These are phyloP conservation scores for Begonia fuchsioides DNA, from an alignment of 306 rosid genomes.

Conservation along the genomic window DNA sequence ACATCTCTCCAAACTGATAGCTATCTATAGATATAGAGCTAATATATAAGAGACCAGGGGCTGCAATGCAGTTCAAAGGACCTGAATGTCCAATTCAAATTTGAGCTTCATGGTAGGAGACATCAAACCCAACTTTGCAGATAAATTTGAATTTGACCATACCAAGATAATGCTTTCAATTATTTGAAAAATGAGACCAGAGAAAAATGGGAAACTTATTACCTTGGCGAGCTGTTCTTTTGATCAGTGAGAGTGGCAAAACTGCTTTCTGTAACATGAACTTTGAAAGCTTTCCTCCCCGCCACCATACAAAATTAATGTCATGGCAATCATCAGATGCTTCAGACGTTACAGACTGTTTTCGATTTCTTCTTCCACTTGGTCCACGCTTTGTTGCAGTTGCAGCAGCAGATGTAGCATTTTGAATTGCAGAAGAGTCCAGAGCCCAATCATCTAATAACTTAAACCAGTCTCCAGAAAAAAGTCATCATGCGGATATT, in stretches of 20 bases:
- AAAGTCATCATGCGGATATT: conserved; percentile 51
- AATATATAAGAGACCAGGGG: no score
- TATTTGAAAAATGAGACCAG: no score
- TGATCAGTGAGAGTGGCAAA: conserved; percentile 40
- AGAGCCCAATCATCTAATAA: conserved; percentile 63
- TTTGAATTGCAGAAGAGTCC: conserved; percentile 47
- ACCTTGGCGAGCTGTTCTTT: conserved; percentile 85
- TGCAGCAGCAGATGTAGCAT: conserved; percentile 35
- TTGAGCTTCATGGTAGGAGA: no score
- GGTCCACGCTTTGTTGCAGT: conserved; percentile 59
- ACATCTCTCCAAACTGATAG: no score
- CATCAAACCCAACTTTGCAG: conserved; percentile 1
- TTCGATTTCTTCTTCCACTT: conserved; percentile 51
- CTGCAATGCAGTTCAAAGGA: no score
- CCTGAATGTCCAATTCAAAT: no score
- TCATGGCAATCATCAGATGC: conserved; percentile 29
- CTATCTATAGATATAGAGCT: no score
- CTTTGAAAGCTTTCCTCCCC: conserved; percentile 62
- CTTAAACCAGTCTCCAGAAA: conserved; percentile 69
- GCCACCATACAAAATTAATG: conserved; percentile 59
- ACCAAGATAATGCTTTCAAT: not conserved
- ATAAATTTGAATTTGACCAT: not conserved
- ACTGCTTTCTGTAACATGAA: conserved; percentile 63
- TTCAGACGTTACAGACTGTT: conserved; percentile 48
- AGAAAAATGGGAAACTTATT: conserved; percentile 1